Evolutionary conservation across 2,329 filamentous ascomycete species (phyloP), one percentile per base, ranked within the genome.

Genomic region (Penicillium olsonii): DNA sequence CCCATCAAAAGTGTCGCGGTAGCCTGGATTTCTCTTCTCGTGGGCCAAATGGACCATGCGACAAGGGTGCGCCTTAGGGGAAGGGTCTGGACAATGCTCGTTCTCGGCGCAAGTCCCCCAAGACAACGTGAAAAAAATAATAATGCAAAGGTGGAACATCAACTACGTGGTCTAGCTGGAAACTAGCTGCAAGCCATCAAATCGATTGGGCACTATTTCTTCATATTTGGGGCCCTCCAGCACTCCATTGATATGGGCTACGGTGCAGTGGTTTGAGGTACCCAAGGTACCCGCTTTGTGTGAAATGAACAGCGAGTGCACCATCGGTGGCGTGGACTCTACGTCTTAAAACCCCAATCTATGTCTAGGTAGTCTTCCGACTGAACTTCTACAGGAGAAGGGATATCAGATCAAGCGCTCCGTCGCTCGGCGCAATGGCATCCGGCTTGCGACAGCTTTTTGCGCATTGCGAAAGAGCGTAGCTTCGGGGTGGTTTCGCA

Each of bases 361-460:
- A 35, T 29, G 45, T 45, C 27, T 39, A 9, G 10, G 26, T 29
- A 50, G 33, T 40, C 42, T 50, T 18, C 38, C 34, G 35, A 24
- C 20, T 29, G 35, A 17, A 45, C 22, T 38, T 40, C 7, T 17
- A 40, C 14, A 2, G 17, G 27, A 35, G 18, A 45, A 35, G 45
- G 31, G 46, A 42, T 40, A 50, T 57, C 51, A 50, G 45, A 52
- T 45, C 59, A 42, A 53, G 42, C 44, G 54, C 45, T 42, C 35
- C 41, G 43, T 50, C 48, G 37, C 44, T 61, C 58, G 58, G 59
- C 59, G 59, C 59, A 61, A 61, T 57, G 50, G 42, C 27, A 53
- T 55, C 20, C 49, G 53, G 51, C 37, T 60, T 62, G 59, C 59
- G 59, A 61, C 59, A 61, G 52, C 43, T 33, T 39, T 59, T 47